Conservation (phyloP, 768 basidiomycete species). For the Coprinopsis marcescibilis region DNA sequence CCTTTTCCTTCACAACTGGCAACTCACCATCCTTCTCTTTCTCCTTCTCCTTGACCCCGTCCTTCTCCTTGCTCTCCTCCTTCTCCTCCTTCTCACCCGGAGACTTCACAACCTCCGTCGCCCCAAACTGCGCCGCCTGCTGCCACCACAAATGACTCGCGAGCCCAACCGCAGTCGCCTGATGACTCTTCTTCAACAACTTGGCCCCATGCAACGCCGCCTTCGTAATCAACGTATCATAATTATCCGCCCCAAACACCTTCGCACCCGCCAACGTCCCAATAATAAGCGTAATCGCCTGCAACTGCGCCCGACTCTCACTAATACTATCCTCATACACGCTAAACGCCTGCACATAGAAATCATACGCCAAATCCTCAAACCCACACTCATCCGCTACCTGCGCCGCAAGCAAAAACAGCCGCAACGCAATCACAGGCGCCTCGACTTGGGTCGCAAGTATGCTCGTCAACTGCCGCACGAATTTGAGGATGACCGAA, state of each 20-base stretch:
- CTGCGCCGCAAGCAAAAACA: slow-evolving; percentile 94
- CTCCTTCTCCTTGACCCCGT: slow-evolving; percentile 28
- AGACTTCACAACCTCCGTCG: not conserved
- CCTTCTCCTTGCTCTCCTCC: slow-evolving; percentile 22
- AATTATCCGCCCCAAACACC: slow-evolving; percentile 93
- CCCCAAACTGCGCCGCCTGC: slow-evolving; percentile 28
- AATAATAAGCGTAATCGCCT: slow-evolving; percentile 96
- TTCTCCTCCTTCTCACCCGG: slow-evolving; percentile 32
- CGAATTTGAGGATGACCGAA: slow-evolving; percentile 87
- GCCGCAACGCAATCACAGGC: slow-evolving; percentile 83
- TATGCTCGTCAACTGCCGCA: slow-evolving; percentile 88
- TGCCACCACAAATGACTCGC: slow-evolving; percentile 99
- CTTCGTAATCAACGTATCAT: slow-evolving; percentile 96
- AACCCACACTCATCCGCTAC: slow-evolving; percentile 92
- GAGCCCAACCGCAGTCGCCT: slow-evolving; percentile 88
- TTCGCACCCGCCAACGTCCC: slow-evolving; percentile 81
- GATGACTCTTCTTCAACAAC: slow-evolving; percentile 96
- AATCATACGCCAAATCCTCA: slow-evolving; percentile 94
- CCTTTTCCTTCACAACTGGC: slow-evolving; percentile 33
- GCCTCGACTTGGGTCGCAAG: slow-evolving; percentile 92
- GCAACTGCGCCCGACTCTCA: slow-evolving; percentile 90
- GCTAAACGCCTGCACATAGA: slow-evolving; percentile 96
- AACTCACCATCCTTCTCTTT: slow-evolving; percentile 33
- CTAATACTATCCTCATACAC: slow-evolving; percentile 98
- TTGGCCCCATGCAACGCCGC: slow-evolving; percentile 97